Evolutionary conservation across 2,329 filamentous ascomycete genomes (phyloP), one percentile per base, ranked within the genome.

Genomic region (Camillea tinctor): DNA sequence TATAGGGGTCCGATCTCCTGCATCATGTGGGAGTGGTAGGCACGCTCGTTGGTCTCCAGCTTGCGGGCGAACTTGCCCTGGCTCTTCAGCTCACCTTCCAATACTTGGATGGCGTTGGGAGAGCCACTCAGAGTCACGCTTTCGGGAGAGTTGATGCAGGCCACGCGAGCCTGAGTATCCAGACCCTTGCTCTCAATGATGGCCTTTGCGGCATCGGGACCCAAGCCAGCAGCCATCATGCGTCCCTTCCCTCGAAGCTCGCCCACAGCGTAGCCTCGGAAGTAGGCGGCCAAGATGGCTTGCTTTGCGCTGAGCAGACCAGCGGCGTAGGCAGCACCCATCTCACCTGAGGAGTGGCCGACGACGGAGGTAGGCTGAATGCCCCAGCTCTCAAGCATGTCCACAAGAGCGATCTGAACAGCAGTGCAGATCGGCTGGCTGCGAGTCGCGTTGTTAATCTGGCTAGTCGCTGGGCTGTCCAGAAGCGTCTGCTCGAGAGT

Each of bases 351-450:
- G 5, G 36, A 40, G 15, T 40, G 36, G 9, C 36, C 36, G 5
- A 13, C 36, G 15, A 40, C 36, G 36, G 6, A 3, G 5, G 4
- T 13, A 2, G 68, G 60, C 20, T 52, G 52, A 4, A 75, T 58
- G 1, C 66, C 65, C 61, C 69, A 72, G n/a, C 36, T 44, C 9
- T 61, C 55, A 48, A 73, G 63, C 0, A 75, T 57, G 15, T 71
- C 67, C 0, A 77, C 58, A 0, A 76, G 24, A 4, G 4, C 24
- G 9, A 26, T 9, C 24, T 55, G n/a, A 54, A 70, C 3, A 78
- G 58, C 58, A 78, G 77, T 0, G 79, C 24, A 44, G 0, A 74
- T 74, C 1, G 74, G 76, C 54, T 71, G 74, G 72, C 54, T 77
- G 75, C 5, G 69, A 69, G 30, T 26, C 4, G 9, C 4, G 9